Evolutionary conservation across 768 basidiomycete species (phyloP).

Genomic region (Leccinum rimulosum): DNA sequence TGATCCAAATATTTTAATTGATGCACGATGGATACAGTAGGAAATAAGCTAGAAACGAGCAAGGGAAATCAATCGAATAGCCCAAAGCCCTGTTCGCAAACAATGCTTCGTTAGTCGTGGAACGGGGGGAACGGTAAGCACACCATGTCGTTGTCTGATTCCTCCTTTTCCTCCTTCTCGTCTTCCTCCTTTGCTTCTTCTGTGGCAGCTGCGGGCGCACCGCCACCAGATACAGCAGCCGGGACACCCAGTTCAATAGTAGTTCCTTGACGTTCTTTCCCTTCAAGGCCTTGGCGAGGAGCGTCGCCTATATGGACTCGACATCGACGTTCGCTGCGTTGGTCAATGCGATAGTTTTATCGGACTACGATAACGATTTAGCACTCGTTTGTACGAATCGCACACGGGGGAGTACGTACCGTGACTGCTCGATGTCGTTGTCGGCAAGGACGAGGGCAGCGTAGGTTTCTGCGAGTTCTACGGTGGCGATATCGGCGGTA

Average conservation of each 20-base stretch:
- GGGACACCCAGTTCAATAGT: constrained; percentile 60
- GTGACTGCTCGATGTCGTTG: constrained; percentile 92
- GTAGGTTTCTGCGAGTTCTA: constrained; percentile 91
- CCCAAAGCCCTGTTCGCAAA: constrained; percentile 75
- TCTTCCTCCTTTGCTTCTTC: constrained; percentile 78
- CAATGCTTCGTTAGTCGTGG: background rate
- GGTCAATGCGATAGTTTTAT: constrained; percentile 88
- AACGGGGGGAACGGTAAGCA: background rate
- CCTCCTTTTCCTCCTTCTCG: constrained; percentile 87
- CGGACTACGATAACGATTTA: constrained; percentile 52
- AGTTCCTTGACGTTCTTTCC: too few species aligned
- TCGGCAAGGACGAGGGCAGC: constrained; percentile 93
- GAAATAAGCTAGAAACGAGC: constrained; percentile 26
- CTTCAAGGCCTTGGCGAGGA: too few species aligned
- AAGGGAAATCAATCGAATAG: constrained; percentile 76
- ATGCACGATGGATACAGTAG: constrained; percentile 21
- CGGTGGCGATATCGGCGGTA: constrained; percentile 30
- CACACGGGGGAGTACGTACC: constrained; percentile 48
- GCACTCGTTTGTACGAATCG: background rate
- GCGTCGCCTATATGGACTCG: constrained; percentile 94
- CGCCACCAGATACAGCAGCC: constrained; percentile 53
- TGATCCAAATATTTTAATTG: constrained; percentile 23
- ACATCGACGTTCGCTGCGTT: constrained; percentile 79
- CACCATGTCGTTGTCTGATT: constrained; percentile 73
- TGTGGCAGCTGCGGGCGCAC: constrained; percentile 58